Conservation (phyloP, 1,284 basidiomycete genomes). For the Puccinia triticina region DNA sequence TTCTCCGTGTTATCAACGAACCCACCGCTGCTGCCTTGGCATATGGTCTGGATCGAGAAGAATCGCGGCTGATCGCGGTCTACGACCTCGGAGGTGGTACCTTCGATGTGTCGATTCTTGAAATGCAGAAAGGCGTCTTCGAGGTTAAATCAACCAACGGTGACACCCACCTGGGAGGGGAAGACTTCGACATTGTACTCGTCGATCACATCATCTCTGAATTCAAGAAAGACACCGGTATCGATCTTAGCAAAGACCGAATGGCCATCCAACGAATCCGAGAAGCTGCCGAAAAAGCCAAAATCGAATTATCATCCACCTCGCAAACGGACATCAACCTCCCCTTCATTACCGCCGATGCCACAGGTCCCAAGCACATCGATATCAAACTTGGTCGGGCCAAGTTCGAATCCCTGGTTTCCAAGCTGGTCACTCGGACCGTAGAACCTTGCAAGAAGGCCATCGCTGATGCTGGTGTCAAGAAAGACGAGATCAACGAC, state of each 20-base stretch:
- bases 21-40: conserved; percentile 96
- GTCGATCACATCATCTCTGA: conserved; percentile 84
- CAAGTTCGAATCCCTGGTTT: conserved; percentile 85
- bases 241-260: conserved; percentile 79
- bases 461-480: conserved; percentile 84
- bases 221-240: conserved; percentile 90
- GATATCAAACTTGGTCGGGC: conserved; percentile 85
- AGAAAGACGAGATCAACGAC: conserved; percentile 88
- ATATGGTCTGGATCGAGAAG: conserved; percentile 84
- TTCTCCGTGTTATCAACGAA: conserved; percentile 98
- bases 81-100: conserved; percentile 95
- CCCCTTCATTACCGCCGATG: conserved; percentile 95
- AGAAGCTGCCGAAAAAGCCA: conserved; percentile 98
- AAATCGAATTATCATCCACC: conserved; percentile 94
- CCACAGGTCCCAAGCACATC: conserved; percentile 93
- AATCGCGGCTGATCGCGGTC: conserved; percentile 87
- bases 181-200: conserved; percentile 92
- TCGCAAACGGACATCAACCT: conserved; percentile 92
- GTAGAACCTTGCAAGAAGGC: conserved; percentile 98
- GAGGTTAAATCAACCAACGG: conserved; percentile 99
- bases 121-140: conserved; percentile 99
- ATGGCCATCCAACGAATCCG: conserved; percentile 99
- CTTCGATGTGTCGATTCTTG: conserved; percentile 96
- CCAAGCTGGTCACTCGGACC: conserved; percentile 81
- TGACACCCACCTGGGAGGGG: conserved; percentile 97